A percentile compares a stretch with the other conserved stretches of the same genome.
phyloP scores from a whole-genome alignment of 2,329 filamentous ascomycete genomes.

The Phaeosphaeria sp. region DNA sequence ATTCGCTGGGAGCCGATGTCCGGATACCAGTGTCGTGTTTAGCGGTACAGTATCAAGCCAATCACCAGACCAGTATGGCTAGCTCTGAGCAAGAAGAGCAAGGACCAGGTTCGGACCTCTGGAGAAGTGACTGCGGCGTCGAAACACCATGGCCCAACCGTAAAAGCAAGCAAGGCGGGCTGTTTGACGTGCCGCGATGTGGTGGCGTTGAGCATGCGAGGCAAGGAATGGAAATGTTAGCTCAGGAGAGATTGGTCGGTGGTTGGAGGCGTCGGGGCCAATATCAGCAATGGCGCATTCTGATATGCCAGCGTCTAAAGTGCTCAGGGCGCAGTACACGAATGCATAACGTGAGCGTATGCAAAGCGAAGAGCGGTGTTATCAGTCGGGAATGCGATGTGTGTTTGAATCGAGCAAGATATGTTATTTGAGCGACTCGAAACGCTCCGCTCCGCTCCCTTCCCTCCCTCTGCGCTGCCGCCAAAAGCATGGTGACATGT shows the following conservation, averaged over 20 bases:
- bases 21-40: not conserved
- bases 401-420: constrained; percentile 2
- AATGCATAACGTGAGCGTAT: not conserved
- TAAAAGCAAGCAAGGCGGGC: not conserved
- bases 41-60: not conserved
- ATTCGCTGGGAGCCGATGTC: not conserved
- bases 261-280: constrained; percentile 1
- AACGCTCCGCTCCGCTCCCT: constrained; percentile 2
- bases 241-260: not conserved
- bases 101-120: not conserved
- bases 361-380: not conserved
- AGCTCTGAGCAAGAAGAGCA: not conserved
- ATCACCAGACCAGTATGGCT: not conserved
- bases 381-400: not conserved
- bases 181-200: constrained; percentile 1
- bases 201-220: not conserved
- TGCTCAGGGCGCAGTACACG: not conserved
- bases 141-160: not conserved
- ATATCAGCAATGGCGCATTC: not conserved
- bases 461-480: not conserved
- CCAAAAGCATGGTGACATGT: not conserved
- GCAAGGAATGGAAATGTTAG: constrained; percentile 1
- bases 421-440: not conserved
- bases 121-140: not conserved
- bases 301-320: not conserved